These are phyloP conservation scores for Adansonia digitata DNA, from an alignment of 345 rosid species.

Conservation along the genomic window DNA sequence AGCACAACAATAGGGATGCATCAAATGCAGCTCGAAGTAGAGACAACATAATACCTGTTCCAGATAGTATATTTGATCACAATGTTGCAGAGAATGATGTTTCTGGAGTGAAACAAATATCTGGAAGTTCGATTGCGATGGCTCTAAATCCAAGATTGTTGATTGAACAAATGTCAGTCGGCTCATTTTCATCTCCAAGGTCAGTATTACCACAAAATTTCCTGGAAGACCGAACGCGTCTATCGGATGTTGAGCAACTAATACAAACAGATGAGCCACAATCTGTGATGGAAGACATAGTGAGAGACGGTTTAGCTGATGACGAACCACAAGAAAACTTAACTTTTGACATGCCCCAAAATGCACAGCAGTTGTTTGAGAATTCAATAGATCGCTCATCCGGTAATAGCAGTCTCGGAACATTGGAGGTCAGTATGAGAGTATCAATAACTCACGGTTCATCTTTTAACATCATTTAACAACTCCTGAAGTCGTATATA, in stretches of 20 bases:
- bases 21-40: constrained; percentile 4
- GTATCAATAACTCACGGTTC: background rate
- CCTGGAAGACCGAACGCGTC: constrained; percentile 14
- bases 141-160: constrained; percentile 3
- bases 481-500: background rate
- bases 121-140: constrained; percentile 10
- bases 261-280: constrained; percentile 18
- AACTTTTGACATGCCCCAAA: constrained; percentile 15
- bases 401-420: background rate
- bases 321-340: constrained; percentile 12
- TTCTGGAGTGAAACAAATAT: constrained; percentile 21
- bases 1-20: background rate
- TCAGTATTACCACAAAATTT: constrained; percentile 34
- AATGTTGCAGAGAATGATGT: constrained; percentile 22
- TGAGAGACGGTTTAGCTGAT: constrained; percentile 13
- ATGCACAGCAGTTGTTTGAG: constrained; percentile 12
- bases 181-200: constrained; percentile 41
- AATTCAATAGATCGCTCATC: constrained; percentile 12
- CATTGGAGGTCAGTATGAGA: constrained; percentile 24
- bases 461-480: background rate
- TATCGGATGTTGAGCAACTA: constrained; percentile 21
- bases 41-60: background rate
- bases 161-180: constrained; percentile 15
- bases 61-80: too few species aligned
- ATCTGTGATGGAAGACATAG: constrained; percentile 17